A percentile compares a stretch with the other conserved stretches of the same genome.
Conservation (phyloP, 768 basidiomycete species). For the Boletus rufocinnamomeus region DNA sequence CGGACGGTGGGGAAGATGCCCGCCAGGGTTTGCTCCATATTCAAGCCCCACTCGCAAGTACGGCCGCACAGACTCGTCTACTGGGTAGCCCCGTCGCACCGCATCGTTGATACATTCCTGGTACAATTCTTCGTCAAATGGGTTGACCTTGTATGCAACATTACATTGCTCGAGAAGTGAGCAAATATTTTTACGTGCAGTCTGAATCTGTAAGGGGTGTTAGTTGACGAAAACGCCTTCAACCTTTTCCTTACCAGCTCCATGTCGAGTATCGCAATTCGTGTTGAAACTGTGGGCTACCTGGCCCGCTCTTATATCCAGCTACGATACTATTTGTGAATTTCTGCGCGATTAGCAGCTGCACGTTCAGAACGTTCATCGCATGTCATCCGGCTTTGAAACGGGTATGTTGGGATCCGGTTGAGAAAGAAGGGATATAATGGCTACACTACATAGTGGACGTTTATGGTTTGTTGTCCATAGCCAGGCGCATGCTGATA, state of each 20-base stretch:
- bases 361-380: slow-evolving; percentile 3
- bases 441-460: neutral
- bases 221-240: neutral
- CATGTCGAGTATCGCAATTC: neutral
- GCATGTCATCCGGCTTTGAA: neutral
- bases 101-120: neutral
- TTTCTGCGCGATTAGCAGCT: neutral
- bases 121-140: neutral
- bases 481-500: too few relatives aligned
- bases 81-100: neutral
- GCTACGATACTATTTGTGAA: too few relatives aligned
- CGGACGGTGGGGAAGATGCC: slow-evolving; percentile 24
- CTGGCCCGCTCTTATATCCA: slow-evolving; percentile 9
- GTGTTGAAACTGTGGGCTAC: neutral
- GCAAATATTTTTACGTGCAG: neutral
- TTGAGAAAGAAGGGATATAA: neutral
- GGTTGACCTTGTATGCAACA: neutral
- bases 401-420: neutral
- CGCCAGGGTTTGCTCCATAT: slow-evolving; percentile 9
- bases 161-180: neutral
- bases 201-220: neutral
- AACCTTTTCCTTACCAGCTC: neutral
- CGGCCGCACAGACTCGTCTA: neutral
- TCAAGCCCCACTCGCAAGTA: neutral
- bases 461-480: neutral